A percentile compares a stretch with the other conserved stretches of the same genome.
phyloP scores from a whole-genome alignment of 768 basidiomycete genomes.

The Gymnopilus junonius region DNA sequence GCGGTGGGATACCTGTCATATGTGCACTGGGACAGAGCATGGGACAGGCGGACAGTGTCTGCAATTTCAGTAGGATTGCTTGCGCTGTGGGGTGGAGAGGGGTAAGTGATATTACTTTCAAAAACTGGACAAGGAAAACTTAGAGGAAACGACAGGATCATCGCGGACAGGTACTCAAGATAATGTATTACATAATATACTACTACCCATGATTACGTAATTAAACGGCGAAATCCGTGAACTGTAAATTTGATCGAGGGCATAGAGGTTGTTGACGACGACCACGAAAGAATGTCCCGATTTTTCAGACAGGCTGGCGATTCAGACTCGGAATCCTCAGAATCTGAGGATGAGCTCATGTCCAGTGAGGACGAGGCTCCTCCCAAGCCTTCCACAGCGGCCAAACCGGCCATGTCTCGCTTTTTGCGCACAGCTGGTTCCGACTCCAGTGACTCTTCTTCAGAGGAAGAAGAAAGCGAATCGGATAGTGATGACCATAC shows the following conservation, averaged over 20 bases:
- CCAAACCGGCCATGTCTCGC: constrained; percentile 73
- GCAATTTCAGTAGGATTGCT: constrained; percentile 62
- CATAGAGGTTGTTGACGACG: not conserved
- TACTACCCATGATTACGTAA: constrained; percentile 2
- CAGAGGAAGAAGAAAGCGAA: constrained; percentile 58
- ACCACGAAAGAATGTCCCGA: constrained; percentile 65
- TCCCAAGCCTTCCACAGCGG: constrained; percentile 47
- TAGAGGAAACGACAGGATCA: not conserved
- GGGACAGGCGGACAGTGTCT: constrained; percentile 68
- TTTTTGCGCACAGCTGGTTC: constrained; percentile 73
- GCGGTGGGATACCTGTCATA: constrained; percentile 68
- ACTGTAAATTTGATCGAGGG: constrained; percentile 18
- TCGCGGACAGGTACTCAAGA: constrained; percentile 12
- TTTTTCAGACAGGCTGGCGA: constrained; percentile 89
- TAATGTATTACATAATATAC: constrained; percentile 11
- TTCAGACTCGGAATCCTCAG: constrained; percentile 75
- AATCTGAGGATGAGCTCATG: constrained; percentile 81
- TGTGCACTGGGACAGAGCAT: constrained; percentile 66
- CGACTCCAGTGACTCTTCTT: constrained; percentile 62
- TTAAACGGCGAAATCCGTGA: constrained; percentile 5
- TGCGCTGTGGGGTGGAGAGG: constrained; percentile 67
- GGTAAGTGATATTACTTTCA: constrained; percentile 44
- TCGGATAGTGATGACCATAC: constrained; percentile 49
- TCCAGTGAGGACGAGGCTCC: constrained; percentile 69
- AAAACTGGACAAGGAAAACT: not conserved